Evolutionary conservation across 2,329 filamentous ascomycete genomes (phyloP), one percentile per base, ranked within the genome.

Genomic region (Phaeosphaeria sp.): DNA sequence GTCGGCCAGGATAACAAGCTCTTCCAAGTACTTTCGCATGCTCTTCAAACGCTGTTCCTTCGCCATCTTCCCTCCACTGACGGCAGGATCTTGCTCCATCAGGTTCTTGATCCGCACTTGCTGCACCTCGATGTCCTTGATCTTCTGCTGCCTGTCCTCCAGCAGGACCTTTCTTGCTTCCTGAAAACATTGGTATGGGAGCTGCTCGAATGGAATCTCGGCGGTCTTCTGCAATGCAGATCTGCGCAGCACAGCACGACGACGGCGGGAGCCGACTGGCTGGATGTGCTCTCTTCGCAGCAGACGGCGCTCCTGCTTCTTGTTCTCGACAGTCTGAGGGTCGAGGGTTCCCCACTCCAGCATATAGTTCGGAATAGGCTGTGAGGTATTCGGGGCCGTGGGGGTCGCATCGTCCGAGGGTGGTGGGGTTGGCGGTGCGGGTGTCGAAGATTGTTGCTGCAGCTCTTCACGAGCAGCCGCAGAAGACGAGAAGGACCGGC

Each of bases 111-210:
- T 90, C 76, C 89, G 87, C 58, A 83, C 83, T 50, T 88, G 80
- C 77, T 92, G 87, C 25, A 78, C 82, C 50, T 86, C 80, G 56
- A 99, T 94, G 71, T 89, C 82, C 59, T 84, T 81, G 50, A 98
- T 70, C 81, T 97, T 98, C 79, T 94, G 86, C 64, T 88, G 82
- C 42, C 94, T 87, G 76, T 99, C 95, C 53, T 86, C 87, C 52
- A 88, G 84, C 55, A 99, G 82, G 49, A 98, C 80, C 75, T 92
- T 91, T 62, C 93, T 87, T 42, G 95, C 95, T 81, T 97, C 93
- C 80, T 99, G 95, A 82, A 98, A 99, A 79, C 92, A 95, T 84
- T 98, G 94, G 81, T 96, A 99, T 18, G 95, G 95, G 66, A 99
- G 82, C 75, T 94, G 91, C 81, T 97, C 92, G 74, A 99, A 97